Evolutionary conservation across 352 stramenopile species (phyloP), one percentile per base, ranked within the genome.

Genomic region (Globisporangium echinulatum): DNA sequence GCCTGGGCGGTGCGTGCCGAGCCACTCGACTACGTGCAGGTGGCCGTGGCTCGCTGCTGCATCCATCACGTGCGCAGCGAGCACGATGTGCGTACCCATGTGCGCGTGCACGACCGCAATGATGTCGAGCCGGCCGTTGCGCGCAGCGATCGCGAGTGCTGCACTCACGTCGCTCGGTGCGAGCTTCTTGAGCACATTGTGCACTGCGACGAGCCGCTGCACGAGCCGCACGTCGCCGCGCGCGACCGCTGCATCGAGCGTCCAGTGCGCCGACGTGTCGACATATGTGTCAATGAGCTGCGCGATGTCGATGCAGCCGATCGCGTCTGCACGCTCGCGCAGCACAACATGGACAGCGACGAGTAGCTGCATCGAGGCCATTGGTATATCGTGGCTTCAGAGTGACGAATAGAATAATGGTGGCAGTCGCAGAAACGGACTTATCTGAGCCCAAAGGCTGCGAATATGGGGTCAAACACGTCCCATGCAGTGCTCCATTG

Each of bases 201-300:
- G 55, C 7, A 38, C 36, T 11, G 52, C n/a, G 14, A 61, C 36
- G 56, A 61, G 37, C 13, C 56, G 56, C 56, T n/a, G 44, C 39
- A 63, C 25, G 2, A 63, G 49, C 9, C 25, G 40, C 39, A 63
- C 39, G 13, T 57, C n/a, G 40, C 43, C 19, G 7, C 19, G 25
- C 25, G 25, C 58, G 58, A 52, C 49, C 11, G 58, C 58, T 14
- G 15, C 15, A 9, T 25, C n/a, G 17, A 63, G 17, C 15, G 39
- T 50, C 58, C 49, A 57, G 58, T 15, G 40, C 19, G 36, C 40
- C 0, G 58, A 63, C 9, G 19, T 37, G 48, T 63, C 58, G 25
- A 57, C 51, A 36, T 52, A 63, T 8, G 38, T 25, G 43, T 63
- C 58, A n/a, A 63, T 56, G 14, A 63, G 49, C 48, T 15, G 7